Conservation (phyloP, 106 monocot genomes). For the Cymbidium sinense region DNA sequence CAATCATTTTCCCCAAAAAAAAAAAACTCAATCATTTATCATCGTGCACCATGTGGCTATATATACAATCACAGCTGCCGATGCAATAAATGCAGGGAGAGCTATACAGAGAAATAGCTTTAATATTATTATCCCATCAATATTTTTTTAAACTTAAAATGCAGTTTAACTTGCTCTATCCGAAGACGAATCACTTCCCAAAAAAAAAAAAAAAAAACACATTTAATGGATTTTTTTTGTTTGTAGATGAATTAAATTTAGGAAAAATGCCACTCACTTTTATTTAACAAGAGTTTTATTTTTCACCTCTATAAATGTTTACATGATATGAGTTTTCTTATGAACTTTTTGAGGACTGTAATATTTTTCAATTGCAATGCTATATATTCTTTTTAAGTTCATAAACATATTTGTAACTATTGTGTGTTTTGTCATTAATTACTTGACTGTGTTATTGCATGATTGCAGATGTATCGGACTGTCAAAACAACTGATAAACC, state of each 20-base stretch:
- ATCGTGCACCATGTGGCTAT: neutral
- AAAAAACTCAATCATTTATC: conserved; percentile 1
- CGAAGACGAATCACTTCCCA: too few relatives aligned
- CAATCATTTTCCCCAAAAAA: too few relatives aligned
- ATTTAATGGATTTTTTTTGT: too few relatives aligned
- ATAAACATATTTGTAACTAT: neutral
- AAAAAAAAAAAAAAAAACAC: too few relatives aligned
- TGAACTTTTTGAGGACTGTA: too few relatives aligned
- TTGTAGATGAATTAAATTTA: too few relatives aligned
- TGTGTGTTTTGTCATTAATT: neutral
- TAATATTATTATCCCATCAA: too few relatives aligned
- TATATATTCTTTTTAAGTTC: neutral
- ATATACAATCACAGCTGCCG: neutral
- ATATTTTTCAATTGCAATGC: too few relatives aligned
- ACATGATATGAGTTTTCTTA: too few relatives aligned
- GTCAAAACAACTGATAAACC: conserved; percentile 60
- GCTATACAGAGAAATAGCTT: neutral
- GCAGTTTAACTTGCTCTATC: too few relatives aligned
- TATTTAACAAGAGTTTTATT: neutral
- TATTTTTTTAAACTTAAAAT: too few relatives aligned
- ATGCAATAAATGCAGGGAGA: neutral
- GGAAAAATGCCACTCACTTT: too few relatives aligned
- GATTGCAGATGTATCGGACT: conserved; percentile 57
- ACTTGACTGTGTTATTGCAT: neutral
- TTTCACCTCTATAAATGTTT: neutral